Conservation (phyloP, 129 eudicot species). For the Lonicera japonica region DNA sequence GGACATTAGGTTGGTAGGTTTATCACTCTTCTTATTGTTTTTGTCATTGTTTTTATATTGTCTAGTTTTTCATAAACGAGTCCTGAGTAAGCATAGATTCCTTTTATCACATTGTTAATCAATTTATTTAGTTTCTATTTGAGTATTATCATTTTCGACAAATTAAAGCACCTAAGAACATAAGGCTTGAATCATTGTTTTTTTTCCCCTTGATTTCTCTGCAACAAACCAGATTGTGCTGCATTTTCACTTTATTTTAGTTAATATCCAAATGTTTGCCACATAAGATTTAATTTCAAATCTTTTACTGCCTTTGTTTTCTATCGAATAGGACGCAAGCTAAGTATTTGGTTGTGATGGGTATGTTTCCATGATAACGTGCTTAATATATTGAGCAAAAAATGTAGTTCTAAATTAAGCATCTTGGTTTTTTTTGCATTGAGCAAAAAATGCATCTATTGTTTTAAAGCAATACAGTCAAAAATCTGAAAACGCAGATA, state of each 20-base stretch:
- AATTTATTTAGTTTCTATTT: not conserved
- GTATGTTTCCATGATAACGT: not conserved
- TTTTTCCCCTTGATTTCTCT: not conserved
- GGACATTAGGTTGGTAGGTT: no score
- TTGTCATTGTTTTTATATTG: no score
- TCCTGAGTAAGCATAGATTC: not conserved
- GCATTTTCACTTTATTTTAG: not conserved
- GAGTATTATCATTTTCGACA: not conserved
- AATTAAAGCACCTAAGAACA: not conserved
- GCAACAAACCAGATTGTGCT: not conserved
- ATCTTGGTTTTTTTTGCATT: no score
- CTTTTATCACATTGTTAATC: not conserved
- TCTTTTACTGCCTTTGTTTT: not conserved
- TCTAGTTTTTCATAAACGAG: not conserved
- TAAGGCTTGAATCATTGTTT: not conserved
- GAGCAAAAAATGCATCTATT: no score
- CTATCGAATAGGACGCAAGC: not conserved
- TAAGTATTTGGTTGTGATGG: not conserved
- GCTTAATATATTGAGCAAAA: no score
- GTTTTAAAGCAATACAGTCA: no score
- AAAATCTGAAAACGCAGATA: no score
- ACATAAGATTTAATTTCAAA: not conserved
- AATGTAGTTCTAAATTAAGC: no score
- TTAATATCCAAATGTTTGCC: not conserved
- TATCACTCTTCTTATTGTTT: no score